A percentile compares a stretch with the other conserved stretches of the same genome.
Conservation (phyloP, 306 rosid species). For the Phaseolus lunatus region DNA sequence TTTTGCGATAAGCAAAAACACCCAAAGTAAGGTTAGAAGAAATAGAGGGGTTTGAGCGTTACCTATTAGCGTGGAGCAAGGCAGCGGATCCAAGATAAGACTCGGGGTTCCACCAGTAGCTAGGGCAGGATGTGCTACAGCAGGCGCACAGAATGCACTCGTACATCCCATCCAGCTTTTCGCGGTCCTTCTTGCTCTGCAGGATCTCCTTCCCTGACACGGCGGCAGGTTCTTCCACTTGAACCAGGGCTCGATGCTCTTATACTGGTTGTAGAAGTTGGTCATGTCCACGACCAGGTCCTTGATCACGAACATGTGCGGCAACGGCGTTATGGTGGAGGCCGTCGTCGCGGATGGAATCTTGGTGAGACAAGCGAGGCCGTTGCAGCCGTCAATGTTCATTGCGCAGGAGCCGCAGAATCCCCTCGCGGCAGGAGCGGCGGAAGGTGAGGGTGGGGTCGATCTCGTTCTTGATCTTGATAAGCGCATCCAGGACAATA, state of each 20-base stretch:
- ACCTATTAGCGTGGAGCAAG: slow-evolving; percentile 96
- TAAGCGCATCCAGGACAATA: slow-evolving; percentile 93
- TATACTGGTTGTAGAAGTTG: slow-evolving; percentile 93
- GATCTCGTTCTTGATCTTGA: slow-evolving; percentile 92
- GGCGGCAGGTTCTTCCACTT: slow-evolving; percentile 81
- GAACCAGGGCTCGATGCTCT: slow-evolving; percentile 98
- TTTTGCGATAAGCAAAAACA: too few species aligned
- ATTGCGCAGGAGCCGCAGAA: slow-evolving; percentile 99
- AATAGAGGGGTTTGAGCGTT: background rate
- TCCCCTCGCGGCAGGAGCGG: slow-evolving; percentile 93
- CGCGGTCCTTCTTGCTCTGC: slow-evolving; percentile 90
- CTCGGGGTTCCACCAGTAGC: slow-evolving; percentile 99
- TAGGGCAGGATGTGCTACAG: slow-evolving; percentile 98
- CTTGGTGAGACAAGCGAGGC: slow-evolving; percentile 91
- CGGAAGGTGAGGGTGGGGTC: slow-evolving; percentile 88
- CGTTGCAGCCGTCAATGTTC: slow-evolving; percentile 98
- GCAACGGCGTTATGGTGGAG: slow-evolving; percentile 76
- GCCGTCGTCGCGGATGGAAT: slow-evolving; percentile 47
- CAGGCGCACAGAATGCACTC: slow-evolving; percentile 97
- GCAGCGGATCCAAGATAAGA: slow-evolving; percentile 96
- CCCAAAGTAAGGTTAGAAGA: background rate
- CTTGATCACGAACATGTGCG: slow-evolving; percentile 95
- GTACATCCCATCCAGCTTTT: slow-evolving; percentile 96
- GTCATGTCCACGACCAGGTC: slow-evolving; percentile 98
- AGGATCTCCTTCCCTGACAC: slow-evolving; percentile 72